phyloP scores from a whole-genome alignment of 2,329 filamentous ascomycete genomes.

The Cladosporium oxysporum region DNA sequence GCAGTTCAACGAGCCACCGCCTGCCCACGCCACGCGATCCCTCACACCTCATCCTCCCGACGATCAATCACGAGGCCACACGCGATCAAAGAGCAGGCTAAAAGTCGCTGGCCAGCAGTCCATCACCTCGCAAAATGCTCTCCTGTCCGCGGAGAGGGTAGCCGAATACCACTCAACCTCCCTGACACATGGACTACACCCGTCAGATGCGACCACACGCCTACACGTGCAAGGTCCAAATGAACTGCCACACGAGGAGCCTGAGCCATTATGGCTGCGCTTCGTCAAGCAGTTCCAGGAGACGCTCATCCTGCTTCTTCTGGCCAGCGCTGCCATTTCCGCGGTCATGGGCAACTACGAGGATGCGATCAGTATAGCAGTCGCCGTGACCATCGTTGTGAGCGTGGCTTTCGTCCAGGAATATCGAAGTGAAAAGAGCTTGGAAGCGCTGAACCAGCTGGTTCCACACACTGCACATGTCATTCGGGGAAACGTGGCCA shows the following conservation, averaged over 20 bases:
- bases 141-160: conserved; percentile 75
- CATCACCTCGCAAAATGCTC: conserved; percentile 56
- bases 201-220: conserved; percentile 76
- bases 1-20: conserved; percentile 51
- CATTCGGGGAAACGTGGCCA: conserved; percentile 59
- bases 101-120: conserved; percentile 40
- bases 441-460: conserved; percentile 89
- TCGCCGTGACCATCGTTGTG: conserved; percentile 95
- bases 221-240: conserved; percentile 83
- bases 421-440: conserved; percentile 94
- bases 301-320: conserved; percentile 86
- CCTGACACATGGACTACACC: conserved; percentile 76
- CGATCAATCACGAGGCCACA: conserved; percentile 25
- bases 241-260: conserved; percentile 89
- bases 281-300: conserved; percentile 98
- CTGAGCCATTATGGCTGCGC: conserved; percentile 91
- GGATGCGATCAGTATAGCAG: conserved; percentile 91
- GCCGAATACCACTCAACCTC: conserved; percentile 79
- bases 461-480: conserved; percentile 95
- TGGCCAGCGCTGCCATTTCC: conserved; percentile 84
- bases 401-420: conserved; percentile 96
- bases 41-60: conserved; percentile 37
- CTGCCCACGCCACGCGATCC: conserved; percentile 20
- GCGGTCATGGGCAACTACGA: conserved; percentile 90
- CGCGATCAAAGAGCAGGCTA: conserved; percentile 35